Base-by-base conservation (phyloP, 352 stramenopile species). In the Phytophthora europaea region DNA sequence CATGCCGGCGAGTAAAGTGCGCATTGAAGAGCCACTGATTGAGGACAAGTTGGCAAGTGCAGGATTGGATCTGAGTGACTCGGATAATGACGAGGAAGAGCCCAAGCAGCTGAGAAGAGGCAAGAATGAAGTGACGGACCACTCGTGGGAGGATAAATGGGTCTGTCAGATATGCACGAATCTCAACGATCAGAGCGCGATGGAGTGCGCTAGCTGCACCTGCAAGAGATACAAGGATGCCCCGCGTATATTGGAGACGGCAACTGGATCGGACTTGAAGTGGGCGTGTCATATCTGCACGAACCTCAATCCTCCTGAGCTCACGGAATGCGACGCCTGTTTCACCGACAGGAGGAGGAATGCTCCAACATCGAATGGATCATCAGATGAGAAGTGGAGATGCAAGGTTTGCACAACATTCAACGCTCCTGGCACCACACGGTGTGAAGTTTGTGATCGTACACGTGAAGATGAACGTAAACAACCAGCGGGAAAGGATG, bases 31-130 rank as follows among this genome's bases (percentile, higher is more conserved):
- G 4, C 23, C 20, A 1, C 45, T 22, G 6, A 75, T 85, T 28
- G 77, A 84, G 9, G 61, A 82, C 4, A 85, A 89, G 51, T 52
- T 92, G 52, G 76, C 74, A 31, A 76, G 75, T 56, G 85, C 80
- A 47, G 85, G 85, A 33, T 43, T 92, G 18, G 67, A 76, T 59
- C 61, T 90, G 15, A 92, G 82, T 53, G 82, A 90, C 40, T 87
- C 85, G 8, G 82, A 90, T 7, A 66, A 84, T 0, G 78, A 90
- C 15, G 52, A 76, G 10, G 34, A 67, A 47, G 58, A 67, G 33
- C 34, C 45, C 4, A 75, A 67, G 20, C 48, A 43, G 13, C 40
- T 79, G 31, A 61, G 36, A 33, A 31, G 66, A 31, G 31, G 12
- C 1, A 72, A 55, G 9, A 15, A 60, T 13, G 53, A n/a, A 15